A percentile compares a stretch with the other conserved stretches of the same genome.
Conservation (phyloP, 2,329 filamentous ascomycete species). For the Exutisphaerella laricina region DNA sequence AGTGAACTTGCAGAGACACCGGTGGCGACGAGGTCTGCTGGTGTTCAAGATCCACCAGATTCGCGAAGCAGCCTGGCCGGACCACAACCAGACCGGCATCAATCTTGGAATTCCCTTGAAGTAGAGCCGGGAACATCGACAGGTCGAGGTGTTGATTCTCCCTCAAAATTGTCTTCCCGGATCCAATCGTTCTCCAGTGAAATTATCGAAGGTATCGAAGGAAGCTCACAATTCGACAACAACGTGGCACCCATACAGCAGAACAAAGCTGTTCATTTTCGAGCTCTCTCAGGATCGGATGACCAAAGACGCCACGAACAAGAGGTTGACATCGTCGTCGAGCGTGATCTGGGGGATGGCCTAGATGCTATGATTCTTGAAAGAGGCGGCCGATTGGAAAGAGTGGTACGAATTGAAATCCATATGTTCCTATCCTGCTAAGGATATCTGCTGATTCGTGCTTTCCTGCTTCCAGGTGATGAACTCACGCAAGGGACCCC, state of each 20-base stretch:
- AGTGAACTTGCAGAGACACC: too few species aligned
- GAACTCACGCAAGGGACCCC: not conserved
- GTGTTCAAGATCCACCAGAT: not conserved
- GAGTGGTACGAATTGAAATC: constrained; percentile 37
- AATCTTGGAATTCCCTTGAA: not conserved
- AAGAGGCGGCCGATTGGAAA: constrained; percentile 35
- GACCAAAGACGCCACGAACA: not conserved
- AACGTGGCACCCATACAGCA: not conserved
- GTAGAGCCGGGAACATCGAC: not conserved
- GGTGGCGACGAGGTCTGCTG: not conserved
- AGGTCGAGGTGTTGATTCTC: not conserved
- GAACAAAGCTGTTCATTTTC: constrained; percentile 2
- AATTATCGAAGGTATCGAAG: too few species aligned
- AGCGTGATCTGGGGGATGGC: constrained; percentile 33
- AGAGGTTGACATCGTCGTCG: constrained; percentile 9
- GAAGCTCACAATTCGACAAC: not conserved
- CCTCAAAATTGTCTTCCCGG: not conserved
- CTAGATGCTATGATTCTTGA: constrained; percentile 40
- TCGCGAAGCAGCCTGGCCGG: not conserved
- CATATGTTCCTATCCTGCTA: constrained; percentile 17
- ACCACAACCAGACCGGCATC: not conserved
- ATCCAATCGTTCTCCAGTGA: not conserved
- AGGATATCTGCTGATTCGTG: too few species aligned
- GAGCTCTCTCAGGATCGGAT: constrained; percentile 1
- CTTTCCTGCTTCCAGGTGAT: too few species aligned